Conservation (phyloP, 2,329 filamentous ascomycete species). For the Monilinia vaccinii-corymbosi region DNA sequence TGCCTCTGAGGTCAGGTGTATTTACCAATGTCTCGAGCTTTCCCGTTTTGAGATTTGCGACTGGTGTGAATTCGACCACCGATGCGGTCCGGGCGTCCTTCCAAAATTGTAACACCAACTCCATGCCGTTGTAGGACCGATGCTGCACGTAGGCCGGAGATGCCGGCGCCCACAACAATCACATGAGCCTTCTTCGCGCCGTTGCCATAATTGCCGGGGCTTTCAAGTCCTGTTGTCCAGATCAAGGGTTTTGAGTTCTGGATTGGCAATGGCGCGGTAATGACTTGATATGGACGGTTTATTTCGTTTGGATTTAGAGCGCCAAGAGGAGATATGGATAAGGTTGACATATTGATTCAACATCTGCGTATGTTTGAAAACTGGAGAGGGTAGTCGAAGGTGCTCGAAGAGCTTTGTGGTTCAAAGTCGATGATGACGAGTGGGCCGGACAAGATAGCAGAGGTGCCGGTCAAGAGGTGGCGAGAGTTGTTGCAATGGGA, state of each 20-base stretch:
- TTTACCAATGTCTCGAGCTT: slow-evolving; percentile 34
- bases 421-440: not conserved
- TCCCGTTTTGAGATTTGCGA: slow-evolving; percentile 25
- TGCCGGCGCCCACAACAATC: slow-evolving; percentile 46
- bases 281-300: slow-evolving; percentile 17
- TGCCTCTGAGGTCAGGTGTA: slow-evolving; percentile 27
- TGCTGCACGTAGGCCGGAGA: slow-evolving; percentile 47
- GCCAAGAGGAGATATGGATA: slow-evolving; percentile 26
- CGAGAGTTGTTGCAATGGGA: not conserved
- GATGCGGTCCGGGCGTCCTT: slow-evolving; percentile 42
- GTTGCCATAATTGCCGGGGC: slow-evolving; percentile 8
- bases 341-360: slow-evolving; percentile 28
- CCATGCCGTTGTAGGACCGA: slow-evolving; percentile 45
- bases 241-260: slow-evolving; percentile 1
- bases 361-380: slow-evolving; percentile 23
- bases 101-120: slow-evolving; percentile 45
- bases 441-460: not conserved
- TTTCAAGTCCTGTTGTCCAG: slow-evolving; percentile 16
- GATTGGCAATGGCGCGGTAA: slow-evolving; percentile 11
- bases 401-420: not conserved
- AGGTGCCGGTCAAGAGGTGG: not conserved
- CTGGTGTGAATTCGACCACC: slow-evolving; percentile 40
- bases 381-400: not conserved
- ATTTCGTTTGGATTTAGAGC: slow-evolving; percentile 26
- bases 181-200: slow-evolving; percentile 32